Evolutionary conservation across 768 basidiomycete genomes (phyloP).

Genomic region (Termitomyces sp.): DNA sequence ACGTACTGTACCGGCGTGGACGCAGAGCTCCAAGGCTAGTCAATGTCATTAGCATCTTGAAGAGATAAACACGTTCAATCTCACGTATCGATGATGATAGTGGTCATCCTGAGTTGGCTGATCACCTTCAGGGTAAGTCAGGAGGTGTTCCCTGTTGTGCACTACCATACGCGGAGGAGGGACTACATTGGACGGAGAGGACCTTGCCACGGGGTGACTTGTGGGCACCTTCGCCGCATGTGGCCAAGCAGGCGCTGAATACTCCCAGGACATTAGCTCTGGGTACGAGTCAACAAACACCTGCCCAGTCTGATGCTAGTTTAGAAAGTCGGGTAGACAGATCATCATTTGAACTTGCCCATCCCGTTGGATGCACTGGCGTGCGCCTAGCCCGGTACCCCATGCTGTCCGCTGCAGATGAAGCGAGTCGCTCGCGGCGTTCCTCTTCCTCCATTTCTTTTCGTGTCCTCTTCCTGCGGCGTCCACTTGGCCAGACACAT

Average conservation of each 20-base stretch:
- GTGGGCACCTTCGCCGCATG: slow-evolving; percentile 1
- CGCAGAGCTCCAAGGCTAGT: neutral
- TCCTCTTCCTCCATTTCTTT: slow-evolving; percentile 17
- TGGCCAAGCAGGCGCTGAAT: slow-evolving; percentile 6
- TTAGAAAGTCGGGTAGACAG: neutral
- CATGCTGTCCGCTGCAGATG: slow-evolving; percentile 12
- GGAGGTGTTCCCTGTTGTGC: neutral
- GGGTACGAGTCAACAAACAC: neutral
- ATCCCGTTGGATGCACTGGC: neutral
- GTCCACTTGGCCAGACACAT: slow-evolving; percentile 15
- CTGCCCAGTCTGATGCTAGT: neutral
- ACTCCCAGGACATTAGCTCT: slow-evolving; percentile 11
- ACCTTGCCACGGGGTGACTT: neutral
- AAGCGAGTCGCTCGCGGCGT: slow-evolving; percentile 10
- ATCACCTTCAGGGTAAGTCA: slow-evolving; percentile 9
- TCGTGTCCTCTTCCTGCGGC: slow-evolving; percentile 14
- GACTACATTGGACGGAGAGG: neutral
- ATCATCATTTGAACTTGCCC: neutral
- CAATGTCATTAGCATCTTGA: neutral
- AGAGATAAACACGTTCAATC: neutral
- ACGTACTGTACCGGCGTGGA: neutral
- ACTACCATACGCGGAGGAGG: neutral
- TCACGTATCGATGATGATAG: slow-evolving; percentile 12
- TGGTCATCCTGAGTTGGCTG: slow-evolving; percentile 10
- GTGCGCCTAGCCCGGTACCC: slow-evolving; percentile 8